Conservation (phyloP, 2,329 filamentous ascomycete genomes). For the Chrysosporium queenslandicum region DNA sequence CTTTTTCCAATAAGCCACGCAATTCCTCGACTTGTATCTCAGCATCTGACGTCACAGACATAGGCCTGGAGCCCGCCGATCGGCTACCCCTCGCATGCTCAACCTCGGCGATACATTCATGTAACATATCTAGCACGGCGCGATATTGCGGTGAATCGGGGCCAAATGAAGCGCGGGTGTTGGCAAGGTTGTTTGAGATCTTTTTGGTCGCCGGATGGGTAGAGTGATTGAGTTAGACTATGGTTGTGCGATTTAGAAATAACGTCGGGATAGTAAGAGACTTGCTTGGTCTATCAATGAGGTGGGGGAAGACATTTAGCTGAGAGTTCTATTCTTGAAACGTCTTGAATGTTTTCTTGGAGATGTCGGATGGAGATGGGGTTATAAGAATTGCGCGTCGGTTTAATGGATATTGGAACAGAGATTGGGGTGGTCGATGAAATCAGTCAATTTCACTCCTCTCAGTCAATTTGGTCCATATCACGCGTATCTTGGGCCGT, state of each 20-base stretch:
- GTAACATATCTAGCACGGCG: conserved; percentile 29
- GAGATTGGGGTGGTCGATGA: too few relatives aligned
- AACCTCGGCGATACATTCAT: conserved; percentile 26
- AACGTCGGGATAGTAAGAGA: background rate
- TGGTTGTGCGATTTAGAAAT: background rate
- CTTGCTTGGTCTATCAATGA: conserved; percentile 7
- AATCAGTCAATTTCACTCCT: too few relatives aligned
- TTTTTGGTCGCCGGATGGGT: conserved; percentile 13
- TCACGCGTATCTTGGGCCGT: too few relatives aligned
- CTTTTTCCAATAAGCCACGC: background rate
- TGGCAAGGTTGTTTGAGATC: conserved; percentile 36
- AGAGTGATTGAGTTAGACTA: background rate
- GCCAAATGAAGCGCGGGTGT: conserved; percentile 33
- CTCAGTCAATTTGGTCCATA: too few relatives aligned
- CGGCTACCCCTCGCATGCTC: conserved; percentile 12
- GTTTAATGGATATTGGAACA: too few relatives aligned
- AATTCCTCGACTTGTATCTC: conserved; percentile 11
- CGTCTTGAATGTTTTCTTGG: too few relatives aligned
- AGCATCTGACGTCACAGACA: conserved; percentile 10
- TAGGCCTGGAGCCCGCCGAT: background rate
- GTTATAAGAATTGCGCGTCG: too few relatives aligned
- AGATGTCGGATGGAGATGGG: too few relatives aligned
- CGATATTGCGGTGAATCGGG: conserved; percentile 31
- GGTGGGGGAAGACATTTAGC: background rate
- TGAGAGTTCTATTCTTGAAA: too few relatives aligned